Evolutionary conservation across 1,139 yeast species (phyloP).

Genomic region (Lodderomyces theae): DNA sequence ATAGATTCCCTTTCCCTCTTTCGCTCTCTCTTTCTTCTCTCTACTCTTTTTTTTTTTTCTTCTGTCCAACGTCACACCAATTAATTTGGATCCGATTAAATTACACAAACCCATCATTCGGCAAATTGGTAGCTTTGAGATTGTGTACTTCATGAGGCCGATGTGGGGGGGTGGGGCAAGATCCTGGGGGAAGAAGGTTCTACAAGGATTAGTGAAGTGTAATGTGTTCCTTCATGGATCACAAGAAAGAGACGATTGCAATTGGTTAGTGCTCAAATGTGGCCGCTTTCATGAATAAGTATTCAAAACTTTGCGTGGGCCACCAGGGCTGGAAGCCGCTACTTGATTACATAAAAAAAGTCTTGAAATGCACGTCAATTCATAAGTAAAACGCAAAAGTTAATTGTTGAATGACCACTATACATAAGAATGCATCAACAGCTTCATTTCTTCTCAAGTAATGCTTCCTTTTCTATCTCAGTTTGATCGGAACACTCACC

Average conservation of each 20-base stretch:
- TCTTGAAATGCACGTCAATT: no score
- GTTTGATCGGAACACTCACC: background rate
- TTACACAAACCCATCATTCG: background rate
- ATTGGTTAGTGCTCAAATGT: background rate
- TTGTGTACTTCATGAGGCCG: background rate
- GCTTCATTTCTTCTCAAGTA: no score
- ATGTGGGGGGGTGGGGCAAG: conserved; percentile 1
- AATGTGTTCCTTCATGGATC: no score
- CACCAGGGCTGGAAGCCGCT: no score
- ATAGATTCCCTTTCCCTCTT: background rate
- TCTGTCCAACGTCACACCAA: background rate
- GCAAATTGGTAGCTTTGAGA: background rate
- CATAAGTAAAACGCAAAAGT: no score
- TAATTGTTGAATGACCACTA: no score
- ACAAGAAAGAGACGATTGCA: no score
- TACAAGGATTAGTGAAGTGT: background rate
- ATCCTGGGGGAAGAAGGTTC: background rate
- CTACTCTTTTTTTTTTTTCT: no score
- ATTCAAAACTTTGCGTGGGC: no score
- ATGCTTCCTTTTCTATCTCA: background rate
- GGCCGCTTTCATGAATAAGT: background rate
- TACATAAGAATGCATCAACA: no score
- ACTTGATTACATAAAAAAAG: no score
- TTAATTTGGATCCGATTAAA: background rate
- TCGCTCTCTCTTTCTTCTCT: no score